A percentile compares a stretch with the other conserved stretches of the same genome.
Conservation (phyloP, 495 filamentous ascomycete genomes). For the Alectoria sarmentosa region DNA sequence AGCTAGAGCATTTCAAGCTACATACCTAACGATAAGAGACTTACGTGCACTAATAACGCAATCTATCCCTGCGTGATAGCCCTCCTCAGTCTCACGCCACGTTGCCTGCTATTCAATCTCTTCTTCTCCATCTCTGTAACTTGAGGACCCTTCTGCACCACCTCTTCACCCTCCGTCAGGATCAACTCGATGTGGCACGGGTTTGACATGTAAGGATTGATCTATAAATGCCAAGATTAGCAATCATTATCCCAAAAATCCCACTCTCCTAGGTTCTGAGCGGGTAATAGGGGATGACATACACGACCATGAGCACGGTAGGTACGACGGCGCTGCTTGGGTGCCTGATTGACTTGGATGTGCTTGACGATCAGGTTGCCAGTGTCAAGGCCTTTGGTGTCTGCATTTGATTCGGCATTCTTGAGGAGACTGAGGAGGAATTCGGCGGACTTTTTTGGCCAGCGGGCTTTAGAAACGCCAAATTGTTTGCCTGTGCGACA, state of each 20-base stretch:
- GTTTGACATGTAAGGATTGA: conserved; percentile 99
- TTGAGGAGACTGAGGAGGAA: conserved; percentile 94
- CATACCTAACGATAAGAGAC: background rate
- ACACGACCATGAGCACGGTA: conserved; percentile 99
- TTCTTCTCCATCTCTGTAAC: conserved; percentile 51
- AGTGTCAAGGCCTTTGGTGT: conserved; percentile 97
- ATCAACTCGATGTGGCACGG: conserved; percentile 99
- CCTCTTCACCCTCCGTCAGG: conserved; percentile 92
- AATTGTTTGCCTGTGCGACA: conserved; percentile 82
- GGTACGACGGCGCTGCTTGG: conserved; percentile 94
- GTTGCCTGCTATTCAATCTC: conserved; percentile 79
- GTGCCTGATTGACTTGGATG: conserved; percentile 99
- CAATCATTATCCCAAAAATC: background rate
- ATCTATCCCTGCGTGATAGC: conserved; percentile 54
- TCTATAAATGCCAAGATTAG: conserved; percentile 46
- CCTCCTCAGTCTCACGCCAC: conserved; percentile 67
- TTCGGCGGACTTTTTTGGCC: conserved; percentile 98
- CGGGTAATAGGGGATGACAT: conserved; percentile 41
- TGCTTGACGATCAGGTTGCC: conserved; percentile 95
- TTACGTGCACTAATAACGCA: conserved; percentile 37
- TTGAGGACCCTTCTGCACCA: conserved; percentile 68
- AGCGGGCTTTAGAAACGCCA: conserved; percentile 93
- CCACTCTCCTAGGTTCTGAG: background rate
- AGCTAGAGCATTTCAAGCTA: background rate
- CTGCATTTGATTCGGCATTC: conserved; percentile 99